Conservation (phyloP, 768 basidiomycete species). For the Chalciporus sphaerocephalus region DNA sequence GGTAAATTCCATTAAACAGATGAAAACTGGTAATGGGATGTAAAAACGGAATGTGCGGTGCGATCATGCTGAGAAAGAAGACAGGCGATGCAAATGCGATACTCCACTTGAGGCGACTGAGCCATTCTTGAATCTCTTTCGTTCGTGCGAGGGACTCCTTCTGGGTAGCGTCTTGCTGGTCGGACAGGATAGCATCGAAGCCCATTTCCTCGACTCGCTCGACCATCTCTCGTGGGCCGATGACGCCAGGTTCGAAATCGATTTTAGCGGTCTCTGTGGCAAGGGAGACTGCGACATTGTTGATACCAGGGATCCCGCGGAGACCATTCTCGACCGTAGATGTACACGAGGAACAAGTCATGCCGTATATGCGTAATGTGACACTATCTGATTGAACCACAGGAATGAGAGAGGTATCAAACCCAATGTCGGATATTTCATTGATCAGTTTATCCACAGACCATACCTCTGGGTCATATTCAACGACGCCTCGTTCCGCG, state of each 20-base stretch:
- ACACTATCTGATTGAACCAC: conserved; percentile 60
- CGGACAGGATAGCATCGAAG: conserved; percentile 82
- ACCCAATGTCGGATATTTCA: conserved; percentile 90
- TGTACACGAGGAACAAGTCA: conserved; percentile 85
- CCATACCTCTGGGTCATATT: conserved; percentile 86
- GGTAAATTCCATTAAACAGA: conserved; percentile 64
- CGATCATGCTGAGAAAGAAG: conserved; percentile 87
- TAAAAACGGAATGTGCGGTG: conserved; percentile 61
- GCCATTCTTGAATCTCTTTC: conserved; percentile 92
- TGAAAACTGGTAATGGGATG: conserved; percentile 45
- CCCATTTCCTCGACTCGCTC: conserved; percentile 85
- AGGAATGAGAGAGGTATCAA: conserved; percentile 79
- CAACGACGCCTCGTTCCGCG: conserved; percentile 87
- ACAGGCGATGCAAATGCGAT: conserved; percentile 85
- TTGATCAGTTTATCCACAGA: conserved; percentile 70
- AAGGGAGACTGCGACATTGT: conserved; percentile 65
- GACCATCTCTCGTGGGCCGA: conserved; percentile 84
- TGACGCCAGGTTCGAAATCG: conserved; percentile 65
- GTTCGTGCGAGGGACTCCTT: conserved; percentile 79
- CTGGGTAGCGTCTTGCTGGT: conserved; percentile 79
- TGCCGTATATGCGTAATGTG: conserved; percentile 80
- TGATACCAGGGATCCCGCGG: conserved; percentile 66
- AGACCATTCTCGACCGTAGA: conserved; percentile 72
- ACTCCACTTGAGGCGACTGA: conserved; percentile 68
- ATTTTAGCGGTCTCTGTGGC: conserved; percentile 73